Percentiles rank a stretch among this genome's conserved stretches.
Evolutionary conservation across 2,329 filamentous ascomycete species (phyloP).

Genomic region (Purpureocillium lavendulum): DNA sequence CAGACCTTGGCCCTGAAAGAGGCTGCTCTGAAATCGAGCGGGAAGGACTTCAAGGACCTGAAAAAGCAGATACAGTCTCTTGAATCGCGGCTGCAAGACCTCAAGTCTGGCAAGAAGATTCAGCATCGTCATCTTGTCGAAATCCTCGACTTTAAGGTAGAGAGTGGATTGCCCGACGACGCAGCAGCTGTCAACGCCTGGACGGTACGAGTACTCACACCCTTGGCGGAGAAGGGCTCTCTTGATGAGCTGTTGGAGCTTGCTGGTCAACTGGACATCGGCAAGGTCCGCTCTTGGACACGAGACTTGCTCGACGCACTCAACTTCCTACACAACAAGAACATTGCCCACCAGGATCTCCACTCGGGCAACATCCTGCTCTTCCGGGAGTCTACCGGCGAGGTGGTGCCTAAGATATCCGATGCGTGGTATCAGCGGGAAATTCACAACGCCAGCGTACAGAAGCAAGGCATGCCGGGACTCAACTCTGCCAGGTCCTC

Average conservation of each 20-base stretch:
- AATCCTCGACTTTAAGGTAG: conserved; percentile 76
- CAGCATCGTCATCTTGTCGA: conserved; percentile 71
- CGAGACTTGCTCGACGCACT: conserved; percentile 83
- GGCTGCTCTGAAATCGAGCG: conserved; percentile 48
- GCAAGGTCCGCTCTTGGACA: conserved; percentile 81
- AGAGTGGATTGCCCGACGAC: conserved; percentile 38
- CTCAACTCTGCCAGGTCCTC: conserved; percentile 60
- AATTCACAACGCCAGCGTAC: conserved; percentile 51
- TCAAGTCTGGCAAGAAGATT: conserved; percentile 66
- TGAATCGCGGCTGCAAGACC: conserved; percentile 65
- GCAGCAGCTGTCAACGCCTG: conserved; percentile 37
- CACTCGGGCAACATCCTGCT: conserved; percentile 74
- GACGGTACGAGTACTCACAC: conserved; percentile 67
- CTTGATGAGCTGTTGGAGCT: conserved; percentile 75
- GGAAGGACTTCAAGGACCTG: conserved; percentile 52
- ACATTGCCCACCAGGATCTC: conserved; percentile 75
- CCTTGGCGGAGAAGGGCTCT: conserved; percentile 74
- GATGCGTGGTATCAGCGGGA: conserved; percentile 65
- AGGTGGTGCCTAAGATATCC: conserved; percentile 64
- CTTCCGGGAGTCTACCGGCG: conserved; percentile 59
- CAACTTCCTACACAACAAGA: conserved; percentile 77
- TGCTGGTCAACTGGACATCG: conserved; percentile 63
- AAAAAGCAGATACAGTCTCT: conserved; percentile 70
- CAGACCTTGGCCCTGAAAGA: conserved; percentile 69
- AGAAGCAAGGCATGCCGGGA: conserved; percentile 42